Conservation (phyloP, 129 eudicot species). For the Artemisia annua region DNA sequence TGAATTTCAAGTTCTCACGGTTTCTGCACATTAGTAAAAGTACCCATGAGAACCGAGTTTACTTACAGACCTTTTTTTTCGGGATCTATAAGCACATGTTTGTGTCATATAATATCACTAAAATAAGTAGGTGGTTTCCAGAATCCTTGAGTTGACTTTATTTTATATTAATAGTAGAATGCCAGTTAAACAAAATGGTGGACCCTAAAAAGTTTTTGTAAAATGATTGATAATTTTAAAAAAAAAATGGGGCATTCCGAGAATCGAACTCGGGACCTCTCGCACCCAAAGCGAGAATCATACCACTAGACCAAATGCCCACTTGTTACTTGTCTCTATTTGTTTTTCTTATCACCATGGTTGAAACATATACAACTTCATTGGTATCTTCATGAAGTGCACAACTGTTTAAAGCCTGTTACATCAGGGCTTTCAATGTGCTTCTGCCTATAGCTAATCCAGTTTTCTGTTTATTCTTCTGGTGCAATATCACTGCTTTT, state of each 20-base stretch:
- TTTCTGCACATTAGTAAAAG: not conserved
- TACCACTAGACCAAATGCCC: constrained; percentile 99
- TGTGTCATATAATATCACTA: not conserved
- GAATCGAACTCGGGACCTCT: constrained; percentile 98
- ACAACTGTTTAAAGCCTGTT: not conserved
- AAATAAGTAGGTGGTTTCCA: not conserved
- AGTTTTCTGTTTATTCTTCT: not conserved
- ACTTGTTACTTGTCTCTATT: not conserved
- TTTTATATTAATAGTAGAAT: not conserved
- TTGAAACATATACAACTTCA: not conserved
- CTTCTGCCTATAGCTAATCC: not conserved
- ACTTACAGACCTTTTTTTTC: not conserved
- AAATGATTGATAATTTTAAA: not conserved
- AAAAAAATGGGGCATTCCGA: constrained; percentile 71
- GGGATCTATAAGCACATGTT: constrained; percentile 8
- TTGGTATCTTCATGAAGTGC: not conserved
- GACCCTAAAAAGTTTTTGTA: not conserved
- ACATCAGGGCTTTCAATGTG: not conserved
- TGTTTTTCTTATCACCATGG: not conserved
- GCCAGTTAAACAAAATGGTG: not conserved
- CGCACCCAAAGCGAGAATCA: constrained; percentile 98
- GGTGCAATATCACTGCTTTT: not conserved
- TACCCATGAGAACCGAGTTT: not conserved
- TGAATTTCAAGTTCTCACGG: not conserved
- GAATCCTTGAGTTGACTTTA: constrained; percentile 10